These are phyloP conservation scores for Kazachstania taianensis DNA, from an alignment of 805 yeast genomes.

Conservation along the genomic window DNA sequence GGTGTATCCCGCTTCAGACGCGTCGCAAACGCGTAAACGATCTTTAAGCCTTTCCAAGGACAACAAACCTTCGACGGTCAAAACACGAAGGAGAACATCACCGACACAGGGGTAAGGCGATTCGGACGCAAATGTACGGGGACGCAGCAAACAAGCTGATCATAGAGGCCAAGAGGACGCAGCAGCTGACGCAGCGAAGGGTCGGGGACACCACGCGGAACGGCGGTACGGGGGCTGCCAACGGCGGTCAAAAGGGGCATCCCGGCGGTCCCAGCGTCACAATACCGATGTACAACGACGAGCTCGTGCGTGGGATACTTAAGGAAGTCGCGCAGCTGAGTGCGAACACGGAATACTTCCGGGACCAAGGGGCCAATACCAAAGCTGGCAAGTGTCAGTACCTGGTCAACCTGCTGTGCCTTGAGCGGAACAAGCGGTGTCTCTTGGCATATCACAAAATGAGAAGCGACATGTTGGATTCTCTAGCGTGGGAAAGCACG, in stretches of 20 bases:
- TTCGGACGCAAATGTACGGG: slow-evolving; percentile 57
- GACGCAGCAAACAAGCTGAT: slow-evolving; percentile 77
- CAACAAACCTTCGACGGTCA: too few relatives aligned
- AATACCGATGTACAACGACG: slow-evolving; percentile 60
- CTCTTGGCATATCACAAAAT: slow-evolving; percentile 70
- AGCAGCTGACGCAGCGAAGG: slow-evolving; percentile 37
- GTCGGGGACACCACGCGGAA: not conserved
- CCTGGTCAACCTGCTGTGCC: slow-evolving; percentile 50
- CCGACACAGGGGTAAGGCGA: not conserved
- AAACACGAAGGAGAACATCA: not conserved
- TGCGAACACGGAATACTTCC: slow-evolving; percentile 42
- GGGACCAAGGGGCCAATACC: slow-evolving; percentile 28
- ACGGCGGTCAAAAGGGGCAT: slow-evolving; percentile 8
- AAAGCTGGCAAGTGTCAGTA: slow-evolving; percentile 51
- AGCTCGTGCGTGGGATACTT: slow-evolving; percentile 54
- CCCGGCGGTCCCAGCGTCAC: too few relatives aligned
- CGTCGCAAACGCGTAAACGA: not conserved
- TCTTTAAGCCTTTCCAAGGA: not conserved
- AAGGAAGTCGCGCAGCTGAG: slow-evolving; percentile 63
- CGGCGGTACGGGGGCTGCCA: not conserved
- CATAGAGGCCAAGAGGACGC: slow-evolving; percentile 74
- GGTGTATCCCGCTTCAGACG: too few relatives aligned
- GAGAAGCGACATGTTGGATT: slow-evolving; percentile 58
- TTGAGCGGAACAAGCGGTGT: slow-evolving; percentile 86
- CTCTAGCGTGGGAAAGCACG: slow-evolving; percentile 58